Conservation (phyloP, 768 basidiomycete species). For the Hygrophorus pudorinus region DNA sequence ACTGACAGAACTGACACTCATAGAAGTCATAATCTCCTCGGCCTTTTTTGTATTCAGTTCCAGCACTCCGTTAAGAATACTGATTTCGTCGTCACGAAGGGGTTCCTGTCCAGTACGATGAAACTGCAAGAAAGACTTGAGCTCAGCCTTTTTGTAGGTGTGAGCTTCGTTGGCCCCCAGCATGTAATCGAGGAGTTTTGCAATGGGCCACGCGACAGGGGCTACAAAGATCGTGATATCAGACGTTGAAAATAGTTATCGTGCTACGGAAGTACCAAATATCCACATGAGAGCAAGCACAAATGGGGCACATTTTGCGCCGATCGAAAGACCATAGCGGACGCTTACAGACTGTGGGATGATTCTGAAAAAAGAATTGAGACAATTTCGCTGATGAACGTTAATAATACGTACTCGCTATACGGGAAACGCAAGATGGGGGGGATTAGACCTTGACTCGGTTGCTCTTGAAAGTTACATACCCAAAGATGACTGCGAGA, state of each 20-base stretch:
- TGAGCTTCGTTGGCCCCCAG: constrained; percentile 66
- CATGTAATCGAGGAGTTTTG: constrained; percentile 70
- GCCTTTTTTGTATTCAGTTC: constrained; percentile 72
- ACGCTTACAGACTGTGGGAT: constrained; percentile 71
- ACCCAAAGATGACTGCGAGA: constrained; percentile 72
- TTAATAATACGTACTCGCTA: constrained; percentile 56
- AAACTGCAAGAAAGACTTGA: constrained; percentile 72
- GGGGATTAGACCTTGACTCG: not conserved
- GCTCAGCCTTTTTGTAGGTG: constrained; percentile 77
- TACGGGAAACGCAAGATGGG: constrained; percentile 20
- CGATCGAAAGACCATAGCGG: constrained; percentile 72
- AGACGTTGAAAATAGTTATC: constrained; percentile 30
- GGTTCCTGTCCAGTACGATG: constrained; percentile 72
- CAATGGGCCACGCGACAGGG: constrained; percentile 76
- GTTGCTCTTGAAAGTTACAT: constrained; percentile 12
- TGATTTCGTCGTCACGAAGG: constrained; percentile 72
- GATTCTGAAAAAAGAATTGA: constrained; percentile 25
- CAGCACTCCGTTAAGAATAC: constrained; percentile 70
- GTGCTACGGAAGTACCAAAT: constrained; percentile 22
- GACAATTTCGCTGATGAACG: constrained; percentile 9
- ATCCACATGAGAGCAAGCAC: constrained; percentile 68
- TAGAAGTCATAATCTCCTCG: constrained; percentile 73
- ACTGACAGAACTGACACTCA: constrained; percentile 36
- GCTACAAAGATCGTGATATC: constrained; percentile 26
- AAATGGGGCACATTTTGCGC: constrained; percentile 67